Base-by-base conservation (phyloP, 805 yeast genomes). In the Kuraishia piskuri region DNA sequence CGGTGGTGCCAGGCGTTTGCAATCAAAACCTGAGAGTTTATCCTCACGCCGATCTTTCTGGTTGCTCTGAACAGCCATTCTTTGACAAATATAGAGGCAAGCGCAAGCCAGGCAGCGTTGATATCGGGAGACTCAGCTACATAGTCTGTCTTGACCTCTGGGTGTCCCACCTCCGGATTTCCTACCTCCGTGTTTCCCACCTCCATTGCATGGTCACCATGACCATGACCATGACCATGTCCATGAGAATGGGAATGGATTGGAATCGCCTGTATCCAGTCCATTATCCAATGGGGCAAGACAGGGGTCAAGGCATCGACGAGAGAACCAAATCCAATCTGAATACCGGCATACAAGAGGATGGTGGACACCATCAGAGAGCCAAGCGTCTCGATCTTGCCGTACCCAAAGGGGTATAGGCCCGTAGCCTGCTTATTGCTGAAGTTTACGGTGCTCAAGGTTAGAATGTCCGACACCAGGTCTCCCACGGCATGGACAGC, bases 1-100 rank as follows among this genome's bases (percentile, higher is more conserved):
- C 99, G 78, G 65, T 94, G 99, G 67, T 94, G 99, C 98, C 99
- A 94, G 2, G 99, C 99, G 64, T 94, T 94, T 3, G 99, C 99
- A 50, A 89, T 83, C 50, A 94, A 75, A 2, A 94, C 98, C 57
- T 90, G 89, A 0, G 97, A 90, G 63, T 88, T 87, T 25, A 89
- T 79, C 56, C 78, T 73, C 50, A 75, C 74, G 1, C 97, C 99
- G 22, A 94, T 82, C 56, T 82, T 81, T 69, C 84, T 78, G 0
- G 99, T 94, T 12, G 89, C 87, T 55, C 82, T 82, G 69, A 82
- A 94, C 46, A 94, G 80, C 79, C 96, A 81, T 68, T 94, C 99
- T 65, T 94, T 94, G 46, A 90, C 79, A 2, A 77, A 80, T 55
- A 94, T 89, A 0, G 97, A 89, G 1, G 84, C 97, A 54, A 86